Conservation (phyloP, 2,329 filamentous ascomycete genomes). For the Fusarium xylarioides region DNA sequence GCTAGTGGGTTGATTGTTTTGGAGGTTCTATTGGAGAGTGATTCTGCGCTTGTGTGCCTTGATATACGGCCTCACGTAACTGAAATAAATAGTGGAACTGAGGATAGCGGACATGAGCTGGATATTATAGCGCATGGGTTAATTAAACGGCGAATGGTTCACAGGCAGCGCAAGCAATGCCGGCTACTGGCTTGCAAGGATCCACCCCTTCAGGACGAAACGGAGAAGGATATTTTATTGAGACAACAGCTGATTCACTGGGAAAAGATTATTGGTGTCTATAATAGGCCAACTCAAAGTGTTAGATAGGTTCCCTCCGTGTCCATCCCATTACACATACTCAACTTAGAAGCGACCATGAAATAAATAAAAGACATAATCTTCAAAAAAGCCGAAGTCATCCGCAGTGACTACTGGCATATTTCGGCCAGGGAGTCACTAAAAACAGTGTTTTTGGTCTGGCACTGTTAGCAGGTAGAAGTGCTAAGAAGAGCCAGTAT, state of each 20-base stretch:
- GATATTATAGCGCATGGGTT: background rate
- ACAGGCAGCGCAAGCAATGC: background rate
- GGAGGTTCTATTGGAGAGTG: background rate
- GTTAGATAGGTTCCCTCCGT: background rate
- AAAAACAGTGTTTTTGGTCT: too few relatives aligned
- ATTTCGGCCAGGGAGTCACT: too few relatives aligned
- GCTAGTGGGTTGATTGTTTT: background rate
- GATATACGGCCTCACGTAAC: background rate
- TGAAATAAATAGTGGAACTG: background rate
- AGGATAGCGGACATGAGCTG: background rate
- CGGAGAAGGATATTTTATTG: accelerated
- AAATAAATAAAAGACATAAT: too few relatives aligned
- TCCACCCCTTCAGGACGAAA: background rate
- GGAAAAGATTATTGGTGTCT: background rate
- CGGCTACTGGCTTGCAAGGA: background rate
- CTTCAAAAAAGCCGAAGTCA: too few relatives aligned
- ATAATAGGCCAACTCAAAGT: background rate
- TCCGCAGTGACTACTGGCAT: too few relatives aligned
- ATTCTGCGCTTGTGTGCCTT: background rate
- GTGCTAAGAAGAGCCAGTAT: too few relatives aligned
- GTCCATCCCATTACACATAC: too few relatives aligned
- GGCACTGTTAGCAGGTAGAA: too few relatives aligned
- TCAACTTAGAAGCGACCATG: too few relatives aligned
- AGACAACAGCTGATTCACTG: background rate
- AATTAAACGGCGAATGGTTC: background rate